Evolutionary conservation across 768 basidiomycete genomes (phyloP).

Genomic region (Hericium alpestre): DNA sequence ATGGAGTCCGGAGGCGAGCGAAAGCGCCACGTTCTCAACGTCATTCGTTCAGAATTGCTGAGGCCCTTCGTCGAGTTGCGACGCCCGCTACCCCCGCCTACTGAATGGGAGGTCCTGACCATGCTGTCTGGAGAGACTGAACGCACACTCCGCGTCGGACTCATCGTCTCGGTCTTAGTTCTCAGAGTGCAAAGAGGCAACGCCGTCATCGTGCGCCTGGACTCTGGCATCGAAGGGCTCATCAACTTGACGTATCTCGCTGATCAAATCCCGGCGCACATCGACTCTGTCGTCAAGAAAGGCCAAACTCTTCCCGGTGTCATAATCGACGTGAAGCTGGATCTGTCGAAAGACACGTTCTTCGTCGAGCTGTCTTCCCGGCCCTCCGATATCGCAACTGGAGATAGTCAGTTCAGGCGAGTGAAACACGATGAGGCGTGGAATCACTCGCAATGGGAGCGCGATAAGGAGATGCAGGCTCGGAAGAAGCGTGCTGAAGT

Average conservation of each 20-base stretch:
- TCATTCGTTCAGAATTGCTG: conserved; percentile 80
- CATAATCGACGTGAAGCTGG: conserved; percentile 61
- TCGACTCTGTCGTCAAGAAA: conserved; percentile 46
- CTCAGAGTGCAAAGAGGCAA: conserved; percentile 37
- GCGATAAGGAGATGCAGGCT: conserved; percentile 60
- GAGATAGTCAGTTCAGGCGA: conserved; percentile 53
- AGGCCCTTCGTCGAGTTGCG: conserved; percentile 74
- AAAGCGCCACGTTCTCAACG: conserved; percentile 82
- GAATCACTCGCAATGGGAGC: conserved; percentile 53
- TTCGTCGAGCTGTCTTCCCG: conserved; percentile 68
- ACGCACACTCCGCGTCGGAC: conserved; percentile 63
- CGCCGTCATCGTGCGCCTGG: conserved; percentile 62
- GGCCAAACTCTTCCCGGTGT: conserved; percentile 75
- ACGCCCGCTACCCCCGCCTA: conserved; percentile 48
- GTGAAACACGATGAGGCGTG: conserved; percentile 51
- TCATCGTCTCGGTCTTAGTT: conserved; percentile 72
- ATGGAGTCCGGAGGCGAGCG: conserved; percentile 72
- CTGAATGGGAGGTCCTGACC: conserved; percentile 74
- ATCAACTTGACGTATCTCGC: conserved; percentile 53
- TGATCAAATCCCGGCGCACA: conserved; percentile 30
- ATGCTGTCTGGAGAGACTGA: conserved; percentile 93
- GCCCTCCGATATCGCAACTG: conserved; percentile 44
- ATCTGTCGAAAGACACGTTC: conserved; percentile 51
- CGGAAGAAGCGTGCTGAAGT: conserved; percentile 81
- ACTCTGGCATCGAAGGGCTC: conserved; percentile 84